phyloP scores from a whole-genome alignment of 345 rosid genomes.

The Moricandia moricandioides region DNA sequence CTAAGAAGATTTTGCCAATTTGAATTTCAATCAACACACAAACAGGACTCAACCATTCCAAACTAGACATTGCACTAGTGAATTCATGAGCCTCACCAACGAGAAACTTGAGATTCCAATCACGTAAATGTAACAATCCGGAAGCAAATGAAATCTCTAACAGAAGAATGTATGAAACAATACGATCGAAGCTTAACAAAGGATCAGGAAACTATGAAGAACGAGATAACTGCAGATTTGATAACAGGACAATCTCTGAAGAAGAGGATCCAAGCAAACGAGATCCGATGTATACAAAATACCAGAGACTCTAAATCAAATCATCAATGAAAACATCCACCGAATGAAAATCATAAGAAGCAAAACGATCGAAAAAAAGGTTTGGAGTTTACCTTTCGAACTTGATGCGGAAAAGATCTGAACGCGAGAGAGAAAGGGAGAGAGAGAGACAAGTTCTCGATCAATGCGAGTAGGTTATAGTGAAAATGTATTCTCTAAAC shows the following conservation, averaged over 20 bases:
- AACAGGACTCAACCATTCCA: no score
- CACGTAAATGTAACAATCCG: neutral
- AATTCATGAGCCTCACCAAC: neutral
- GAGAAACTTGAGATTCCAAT: neutral
- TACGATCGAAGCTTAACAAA: neutral
- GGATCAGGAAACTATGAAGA: neutral
- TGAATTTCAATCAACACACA: neutral
- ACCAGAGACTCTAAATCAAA: neutral
- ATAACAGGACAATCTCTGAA: neutral
- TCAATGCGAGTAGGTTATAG: neutral
- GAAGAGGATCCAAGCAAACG: slow-evolving; percentile 3
- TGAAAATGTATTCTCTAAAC: neutral
- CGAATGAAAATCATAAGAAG: neutral
- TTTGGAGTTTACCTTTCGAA: neutral
- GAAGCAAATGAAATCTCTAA: neutral
- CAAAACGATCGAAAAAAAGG: neutral
- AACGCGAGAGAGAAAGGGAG: neutral
- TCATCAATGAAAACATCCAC: neutral
- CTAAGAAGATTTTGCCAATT: neutral
- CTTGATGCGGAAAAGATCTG: neutral
- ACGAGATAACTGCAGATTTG: slow-evolving; percentile 4
- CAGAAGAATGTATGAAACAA: neutral
- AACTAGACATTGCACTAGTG: neutral
- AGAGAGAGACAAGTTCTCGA: neutral
- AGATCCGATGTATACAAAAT: neutral